Base-by-base conservation (phyloP, 768 basidiomycete genomes). In the Termitomyces sp. region DNA sequence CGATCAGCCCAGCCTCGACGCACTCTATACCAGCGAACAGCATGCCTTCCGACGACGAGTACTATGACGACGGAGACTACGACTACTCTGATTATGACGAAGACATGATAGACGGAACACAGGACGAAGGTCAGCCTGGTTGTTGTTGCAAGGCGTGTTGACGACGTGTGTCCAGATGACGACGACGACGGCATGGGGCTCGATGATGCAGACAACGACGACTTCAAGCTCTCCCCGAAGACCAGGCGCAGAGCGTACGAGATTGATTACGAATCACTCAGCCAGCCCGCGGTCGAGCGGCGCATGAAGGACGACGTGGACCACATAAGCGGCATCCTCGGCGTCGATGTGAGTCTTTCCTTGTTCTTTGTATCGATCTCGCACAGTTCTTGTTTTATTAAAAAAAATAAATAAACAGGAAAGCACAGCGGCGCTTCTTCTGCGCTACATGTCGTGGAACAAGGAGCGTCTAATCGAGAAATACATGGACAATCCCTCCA, bases 391-490 rank as follows among this genome's bases (percentile, higher is more conserved):
- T 27, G 4, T 27, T 27, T 27, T 27, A 27, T 3, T 27, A 41
- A 41, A 0, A 3, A 37, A 1, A 39, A 39, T 12, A 15, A 13
- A 39, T 27, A 13, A n/a, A 18, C 16, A 34, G 93, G 65, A 72
- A 2, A 82, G 82, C 65, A 82, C 82, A 2, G 95, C 95, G 4
- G 80, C 85, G 2, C 75, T 95, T 33, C 80, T 99, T 6, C 76
- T 99, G 59, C 85, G 95, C 31, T 76, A 91, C 74, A 84, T 89
- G 78, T 78, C 81, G 57, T 99, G 97, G 97, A 98, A 98, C 79
- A 93, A 92, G 69, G 97, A 99, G 70, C 87, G 88, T 57, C 82
- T 99, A 22, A 93, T 94, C 65, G 96, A 98, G 75, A 90, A 92
- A 71, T 98, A 93, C 75, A 97, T 97, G 94, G 96, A 98, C 66